These are phyloP conservation scores for Porodaedalea pini DNA, from an alignment of 1,284 basidiomycete species.

Conservation along the genomic window DNA sequence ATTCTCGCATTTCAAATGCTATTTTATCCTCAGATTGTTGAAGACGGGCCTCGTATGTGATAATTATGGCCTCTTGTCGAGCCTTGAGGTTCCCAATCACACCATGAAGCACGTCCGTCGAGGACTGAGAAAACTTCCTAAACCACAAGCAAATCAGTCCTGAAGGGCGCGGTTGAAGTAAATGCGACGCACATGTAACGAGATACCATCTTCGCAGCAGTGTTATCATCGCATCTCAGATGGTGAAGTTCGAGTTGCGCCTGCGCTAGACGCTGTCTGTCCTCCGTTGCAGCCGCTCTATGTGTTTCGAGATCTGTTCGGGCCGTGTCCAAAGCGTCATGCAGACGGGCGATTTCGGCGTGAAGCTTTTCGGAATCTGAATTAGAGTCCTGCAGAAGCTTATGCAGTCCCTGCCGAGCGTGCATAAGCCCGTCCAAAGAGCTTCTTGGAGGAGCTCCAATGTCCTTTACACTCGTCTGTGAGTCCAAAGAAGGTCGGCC, in stretches of 20 bases:
- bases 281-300: conserved; percentile 38
- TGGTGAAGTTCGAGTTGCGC: conserved; percentile 56
- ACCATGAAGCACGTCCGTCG: conserved; percentile 65
- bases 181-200: conserved; percentile 72
- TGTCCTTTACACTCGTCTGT: not conserved
- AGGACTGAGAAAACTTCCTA: conserved; percentile 84
- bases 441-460: not conserved
- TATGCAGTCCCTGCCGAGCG: conserved; percentile 38
- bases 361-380: conserved; percentile 45
- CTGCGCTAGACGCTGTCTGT: conserved; percentile 44
- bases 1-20: conserved; percentile 41
- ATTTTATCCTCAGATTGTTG: conserved; percentile 44
- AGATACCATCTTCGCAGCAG: conserved; percentile 81
- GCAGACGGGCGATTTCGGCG: conserved; percentile 42
- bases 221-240: conserved; percentile 65
- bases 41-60: conserved; percentile 48
- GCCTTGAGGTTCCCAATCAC: conserved; percentile 58
- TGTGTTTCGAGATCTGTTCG: conserved; percentile 47
- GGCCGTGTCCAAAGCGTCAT: conserved; percentile 42
- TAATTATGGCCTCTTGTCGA: conserved; percentile 61
- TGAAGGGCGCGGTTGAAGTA: conserved; percentile 10
- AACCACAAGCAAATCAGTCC: conserved; percentile 1
- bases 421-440: conserved; percentile 13
- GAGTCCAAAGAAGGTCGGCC: conserved; percentile 33
- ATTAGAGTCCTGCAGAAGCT: conserved; percentile 49